A percentile compares a stretch with the other conserved stretches of the same genome.
Evolutionary conservation across 768 basidiomycete species (phyloP).

Genomic region (Solioccasus polychromus): DNA sequence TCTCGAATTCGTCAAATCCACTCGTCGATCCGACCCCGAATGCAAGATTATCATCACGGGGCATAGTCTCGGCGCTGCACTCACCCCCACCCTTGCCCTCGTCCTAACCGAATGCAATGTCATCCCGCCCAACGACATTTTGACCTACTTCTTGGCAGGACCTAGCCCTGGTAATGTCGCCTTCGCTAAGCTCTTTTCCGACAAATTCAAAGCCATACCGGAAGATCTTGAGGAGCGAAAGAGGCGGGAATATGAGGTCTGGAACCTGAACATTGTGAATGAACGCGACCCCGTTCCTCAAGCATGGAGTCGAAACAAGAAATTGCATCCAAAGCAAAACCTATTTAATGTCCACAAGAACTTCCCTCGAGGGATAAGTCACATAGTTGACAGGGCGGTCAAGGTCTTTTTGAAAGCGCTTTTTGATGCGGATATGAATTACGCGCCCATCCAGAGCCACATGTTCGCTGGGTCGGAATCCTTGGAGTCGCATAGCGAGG

Average conservation of each 20-base stretch:
- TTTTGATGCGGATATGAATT: background rate
- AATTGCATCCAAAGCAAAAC: background rate
- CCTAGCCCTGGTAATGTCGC: slow-evolving; percentile 10
- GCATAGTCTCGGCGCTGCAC: slow-evolving; percentile 10
- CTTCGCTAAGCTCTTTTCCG: background rate
- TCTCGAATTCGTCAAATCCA: background rate
- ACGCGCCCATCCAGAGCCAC: slow-evolving; percentile 3
- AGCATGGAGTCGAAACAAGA: slow-evolving; percentile 4
- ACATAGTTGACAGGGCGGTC: background rate
- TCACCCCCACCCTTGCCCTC: slow-evolving; percentile 10
- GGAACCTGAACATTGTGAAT: slow-evolving; percentile 17
- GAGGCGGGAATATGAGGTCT: slow-evolving; percentile 2
- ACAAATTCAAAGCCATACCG: background rate
- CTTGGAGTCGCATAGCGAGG: slow-evolving; percentile 1
- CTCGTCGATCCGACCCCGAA: background rate
- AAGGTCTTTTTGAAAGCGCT: background rate
- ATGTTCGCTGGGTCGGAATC: background rate
- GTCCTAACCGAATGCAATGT: background rate
- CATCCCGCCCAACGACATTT: background rate
- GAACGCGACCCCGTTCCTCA: slow-evolving; percentile 11
- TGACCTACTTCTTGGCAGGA: slow-evolving; percentile 9
- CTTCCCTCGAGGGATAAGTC: background rate
- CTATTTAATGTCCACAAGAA: slow-evolving; percentile 1
- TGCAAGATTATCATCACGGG: slow-evolving; percentile 10
- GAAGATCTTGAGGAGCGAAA: background rate